Base-by-base conservation (phyloP, 2,329 filamentous ascomycete species). In the Daldinia sp. region DNA sequence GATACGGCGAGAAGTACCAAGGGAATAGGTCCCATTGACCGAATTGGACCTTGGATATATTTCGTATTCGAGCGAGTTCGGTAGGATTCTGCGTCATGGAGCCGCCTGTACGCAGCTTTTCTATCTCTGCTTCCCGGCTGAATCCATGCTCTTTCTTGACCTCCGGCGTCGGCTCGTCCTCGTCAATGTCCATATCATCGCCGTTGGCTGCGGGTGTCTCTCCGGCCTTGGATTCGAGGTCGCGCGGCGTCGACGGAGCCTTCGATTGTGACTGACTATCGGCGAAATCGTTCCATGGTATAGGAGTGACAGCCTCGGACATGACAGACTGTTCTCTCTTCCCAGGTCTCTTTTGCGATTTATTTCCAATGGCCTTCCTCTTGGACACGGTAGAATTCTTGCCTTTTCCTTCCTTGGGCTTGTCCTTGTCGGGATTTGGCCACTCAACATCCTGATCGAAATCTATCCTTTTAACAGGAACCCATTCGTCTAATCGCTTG, bases 31-130 rank as follows among this genome's bases (percentile, higher is more conserved):
- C 93, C 75, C 89, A 90, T 70, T 90, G 88, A 43, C 95, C 96
- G 83, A 99, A 98, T 75, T 98, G 94, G 3, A 99, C 90, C 69
- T 91, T 94, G 56, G 92, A 92, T 68, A 99, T 88, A 75, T 99
- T 99, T 73, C 95, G 90, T 57, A 99, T 96, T 54, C 96, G 90
- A 21, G 94, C 94, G 64, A 99, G 93, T 75, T 99, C 96, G 10
- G 94, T 93, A 59, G 96, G 95, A 69, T 98, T 98, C 75, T 99
- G 96, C 9, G 96, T 99, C 95, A 99, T 98, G 64, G 93, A 97
- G 29, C 95, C 96, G 21, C 92, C 92, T 3, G 93, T 97, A 37
- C 95, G 89, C 8, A 99, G 84, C 75, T 97, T 97, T 76, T 99
- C 95, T 59, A 98, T 97, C 77, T 99, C 95, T 68, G 96, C 92